These are phyloP conservation scores for Camellia granthamiana DNA, from an alignment of 148 eudicot species.

Conservation along the genomic window DNA sequence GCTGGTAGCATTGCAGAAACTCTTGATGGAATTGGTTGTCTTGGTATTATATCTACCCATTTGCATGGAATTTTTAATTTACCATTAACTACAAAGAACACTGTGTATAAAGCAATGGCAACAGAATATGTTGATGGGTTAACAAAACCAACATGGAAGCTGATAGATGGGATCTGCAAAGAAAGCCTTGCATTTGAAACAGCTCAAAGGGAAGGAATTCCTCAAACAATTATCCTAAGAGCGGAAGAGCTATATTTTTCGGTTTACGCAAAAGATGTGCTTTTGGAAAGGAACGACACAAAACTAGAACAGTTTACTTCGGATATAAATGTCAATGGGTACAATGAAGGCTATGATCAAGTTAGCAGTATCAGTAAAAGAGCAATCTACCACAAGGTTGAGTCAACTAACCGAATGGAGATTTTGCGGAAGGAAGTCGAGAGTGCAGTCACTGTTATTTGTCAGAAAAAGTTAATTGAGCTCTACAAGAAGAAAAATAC, in stretches of 20 bases:
- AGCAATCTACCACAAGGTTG: constrained; percentile 1
- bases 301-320: constrained; percentile 7
- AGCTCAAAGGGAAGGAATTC: constrained; percentile 85
- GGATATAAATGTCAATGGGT: constrained; percentile 13
- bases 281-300: constrained; percentile 16
- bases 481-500: constrained; percentile 31
- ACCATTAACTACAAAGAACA: constrained; percentile 57
- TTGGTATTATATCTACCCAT: constrained; percentile 90
- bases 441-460: constrained; percentile 48
- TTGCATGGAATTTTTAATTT: constrained; percentile 87
- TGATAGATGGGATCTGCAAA: constrained; percentile 86
- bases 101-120: constrained; percentile 75
- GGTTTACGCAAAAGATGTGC: constrained; percentile 38
- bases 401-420: constrained; percentile 22
- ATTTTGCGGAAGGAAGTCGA: constrained; percentile 43
- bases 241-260: constrained; percentile 74
- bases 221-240: constrained; percentile 59
- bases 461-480: constrained; percentile 53
- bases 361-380: constrained; percentile 5
- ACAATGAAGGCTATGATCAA: constrained; percentile 20
- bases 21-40: constrained; percentile 69
- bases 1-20: constrained; percentile 92
- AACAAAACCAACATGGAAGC: constrained; percentile 84
- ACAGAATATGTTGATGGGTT: constrained; percentile 60
- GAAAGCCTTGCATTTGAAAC: constrained; percentile 99